Conservation (phyloP, 345 rosid genomes). For the Eucalyptus erythrocorys region DNA sequence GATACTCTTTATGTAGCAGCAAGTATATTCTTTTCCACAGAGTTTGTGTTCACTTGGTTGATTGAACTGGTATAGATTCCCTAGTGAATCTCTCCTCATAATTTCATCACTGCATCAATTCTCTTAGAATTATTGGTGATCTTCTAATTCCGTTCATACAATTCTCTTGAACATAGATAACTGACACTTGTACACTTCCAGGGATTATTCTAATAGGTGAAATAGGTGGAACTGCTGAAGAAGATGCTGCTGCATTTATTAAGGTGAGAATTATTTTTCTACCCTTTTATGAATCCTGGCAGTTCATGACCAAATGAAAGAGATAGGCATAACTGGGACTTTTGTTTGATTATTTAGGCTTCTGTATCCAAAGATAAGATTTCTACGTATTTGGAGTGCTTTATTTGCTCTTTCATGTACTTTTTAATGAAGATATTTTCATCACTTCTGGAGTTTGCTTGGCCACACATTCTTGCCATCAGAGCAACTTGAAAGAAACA, state of each 20-base stretch:
- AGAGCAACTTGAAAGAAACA: background rate
- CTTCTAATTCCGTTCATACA: background rate
- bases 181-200: slow-evolving; percentile 5
- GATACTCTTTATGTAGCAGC: background rate
- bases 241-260: slow-evolving; percentile 88
- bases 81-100: background rate
- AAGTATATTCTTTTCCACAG: background rate
- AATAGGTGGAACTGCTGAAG: slow-evolving; percentile 98
- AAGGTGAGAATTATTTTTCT: slow-evolving; percentile 30
- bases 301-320: background rate
- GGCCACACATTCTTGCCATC: background rate
- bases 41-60: background rate
- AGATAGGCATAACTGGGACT: background rate
- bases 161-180: background rate
- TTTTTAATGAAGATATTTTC: background rate
- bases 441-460: background rate
- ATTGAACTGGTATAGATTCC: background rate
- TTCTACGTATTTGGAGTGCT: background rate
- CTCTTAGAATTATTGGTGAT: background rate
- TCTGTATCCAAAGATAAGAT: background rate
- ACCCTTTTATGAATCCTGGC: background rate
- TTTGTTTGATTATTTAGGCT: background rate
- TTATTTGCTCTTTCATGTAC: background rate
- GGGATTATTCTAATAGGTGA: slow-evolving; percentile 94
- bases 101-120: background rate